Percentiles rank a stretch among this genome's conserved stretches.
phyloP scores from a whole-genome alignment of 2,329 filamentous ascomycete species.

The Dryadomyces quercus-mongolicae region DNA sequence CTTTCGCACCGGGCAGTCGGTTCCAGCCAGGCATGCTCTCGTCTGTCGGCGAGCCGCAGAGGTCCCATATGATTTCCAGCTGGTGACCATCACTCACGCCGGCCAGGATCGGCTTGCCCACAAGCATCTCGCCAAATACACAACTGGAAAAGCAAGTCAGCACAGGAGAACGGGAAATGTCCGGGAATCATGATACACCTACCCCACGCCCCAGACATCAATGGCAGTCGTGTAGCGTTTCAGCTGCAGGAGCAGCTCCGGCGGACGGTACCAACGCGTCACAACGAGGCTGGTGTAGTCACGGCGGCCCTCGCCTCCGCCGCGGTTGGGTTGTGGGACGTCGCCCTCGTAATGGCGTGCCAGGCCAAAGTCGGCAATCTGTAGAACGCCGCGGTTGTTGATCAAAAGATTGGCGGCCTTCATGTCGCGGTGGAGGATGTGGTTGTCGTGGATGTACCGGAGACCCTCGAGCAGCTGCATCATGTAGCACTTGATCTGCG shows the following conservation, averaged over 20 bases:
- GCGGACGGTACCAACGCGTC: slow-evolving; percentile 92
- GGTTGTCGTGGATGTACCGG: slow-evolving; percentile 76
- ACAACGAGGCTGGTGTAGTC: slow-evolving; percentile 97
- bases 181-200: slow-evolving; percentile 21
- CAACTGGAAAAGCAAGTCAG: slow-evolving; percentile 43
- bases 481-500: slow-evolving; percentile 98
- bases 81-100: slow-evolving; percentile 85
- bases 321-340: slow-evolving; percentile 61
- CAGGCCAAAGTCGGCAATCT: slow-evolving; percentile 95
- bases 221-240: slow-evolving; percentile 94
- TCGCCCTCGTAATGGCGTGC: slow-evolving; percentile 86
- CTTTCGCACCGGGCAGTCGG: slow-evolving; percentile 68
- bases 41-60: slow-evolving; percentile 82
- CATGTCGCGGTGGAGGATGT: slow-evolving; percentile 95
- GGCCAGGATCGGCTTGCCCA: slow-evolving; percentile 81
- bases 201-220: slow-evolving; percentile 97
- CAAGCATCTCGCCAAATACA: slow-evolving; percentile 96
- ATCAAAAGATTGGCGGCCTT: slow-evolving; percentile 97
- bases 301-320: slow-evolving; percentile 71
- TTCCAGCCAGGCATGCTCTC: slow-evolving; percentile 90
- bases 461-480: slow-evolving; percentile 83
- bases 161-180: not conserved
- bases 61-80: slow-evolving; percentile 83
- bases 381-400: slow-evolving; percentile 82
- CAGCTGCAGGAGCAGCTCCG: slow-evolving; percentile 79